A percentile compares a stretch with the other conserved stretches of the same genome.
Conservation (phyloP, 352 stramenopile genomes). For the Phytophthora syringae region DNA sequence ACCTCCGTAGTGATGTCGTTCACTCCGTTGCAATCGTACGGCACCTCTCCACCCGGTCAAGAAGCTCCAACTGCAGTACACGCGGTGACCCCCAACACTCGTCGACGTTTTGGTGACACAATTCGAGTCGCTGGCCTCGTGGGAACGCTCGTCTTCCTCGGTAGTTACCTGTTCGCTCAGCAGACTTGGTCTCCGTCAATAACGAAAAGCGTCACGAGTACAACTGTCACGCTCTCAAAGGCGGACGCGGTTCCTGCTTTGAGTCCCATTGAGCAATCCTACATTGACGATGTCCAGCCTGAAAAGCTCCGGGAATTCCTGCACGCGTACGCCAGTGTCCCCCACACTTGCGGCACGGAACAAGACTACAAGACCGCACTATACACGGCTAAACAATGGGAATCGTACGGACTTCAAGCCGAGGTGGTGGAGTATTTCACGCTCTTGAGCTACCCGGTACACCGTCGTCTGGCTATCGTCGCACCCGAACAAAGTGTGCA, state of each 20-base stretch:
- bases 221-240: conserved; percentile 3
- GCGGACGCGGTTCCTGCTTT: conserved; percentile 9
- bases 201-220: neutral
- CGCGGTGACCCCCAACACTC: neutral
- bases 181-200: conserved; percentile 21
- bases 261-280: conserved; percentile 24
- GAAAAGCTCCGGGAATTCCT: conserved; percentile 29
- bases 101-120: conserved; percentile 17
- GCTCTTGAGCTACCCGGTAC: conserved; percentile 63
- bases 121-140: conserved; percentile 20
- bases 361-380: conserved; percentile 4
- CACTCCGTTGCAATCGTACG: conserved; percentile 22
- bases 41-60: conserved; percentile 2
- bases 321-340: conserved; percentile 30
- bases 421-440: conserved; percentile 63
- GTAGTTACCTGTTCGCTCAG: conserved; percentile 27
- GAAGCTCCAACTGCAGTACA: neutral
- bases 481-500: conserved; percentile 17
- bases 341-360: conserved; percentile 29
- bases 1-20: conserved; percentile 16
- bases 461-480: conserved; percentile 44
- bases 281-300: conserved; percentile 29
- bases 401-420: conserved; percentile 33
- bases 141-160: conserved; percentile 15
- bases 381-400: neutral